phyloP scores from a whole-genome alignment of 331 rosid species.

The Acacia pycnantha region DNA sequence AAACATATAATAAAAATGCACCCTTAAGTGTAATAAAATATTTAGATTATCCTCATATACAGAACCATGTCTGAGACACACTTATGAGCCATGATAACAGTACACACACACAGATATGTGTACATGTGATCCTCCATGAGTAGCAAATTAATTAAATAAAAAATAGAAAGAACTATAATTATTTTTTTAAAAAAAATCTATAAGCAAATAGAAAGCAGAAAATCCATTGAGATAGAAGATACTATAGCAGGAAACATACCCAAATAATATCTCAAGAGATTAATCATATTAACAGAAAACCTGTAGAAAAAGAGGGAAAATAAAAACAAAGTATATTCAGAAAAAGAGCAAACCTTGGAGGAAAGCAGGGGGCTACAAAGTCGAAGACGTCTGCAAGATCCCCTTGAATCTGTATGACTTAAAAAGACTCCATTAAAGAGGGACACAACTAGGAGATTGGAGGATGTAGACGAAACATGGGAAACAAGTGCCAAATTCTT shows the following conservation, averaged over 20 bases:
- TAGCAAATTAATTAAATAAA: background rate
- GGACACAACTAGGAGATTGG: background rate
- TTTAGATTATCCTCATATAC: background rate
- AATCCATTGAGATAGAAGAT: background rate
- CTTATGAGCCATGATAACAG: background rate
- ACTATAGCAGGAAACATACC: slow-evolving; percentile 22
- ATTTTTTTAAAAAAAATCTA: background rate
- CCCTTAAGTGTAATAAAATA: slow-evolving; percentile 10
- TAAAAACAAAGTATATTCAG: slow-evolving; percentile 19
- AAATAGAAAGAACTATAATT: slow-evolving; percentile 14
- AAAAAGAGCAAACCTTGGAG: slow-evolving; percentile 72
- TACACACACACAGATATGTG: background rate
- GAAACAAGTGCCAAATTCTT: background rate
- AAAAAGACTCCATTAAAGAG: slow-evolving; percentile 29
- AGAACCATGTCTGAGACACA: slow-evolving; percentile 6
- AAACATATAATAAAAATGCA: slow-evolving; percentile 7
- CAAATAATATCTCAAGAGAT: slow-evolving; percentile 24
- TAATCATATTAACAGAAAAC: slow-evolving; percentile 25
- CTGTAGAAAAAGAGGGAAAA: slow-evolving; percentile 13
- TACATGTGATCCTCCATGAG: background rate
- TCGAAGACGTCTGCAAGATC: slow-evolving; percentile 95
- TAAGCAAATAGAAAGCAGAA: background rate
- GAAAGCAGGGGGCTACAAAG: slow-evolving; percentile 92
- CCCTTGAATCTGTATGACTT: slow-evolving; percentile 72
- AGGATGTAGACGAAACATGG: background rate